Base-by-base conservation (phyloP, 345 rosid genomes). In the Bruguiera gymnorhiza region DNA sequence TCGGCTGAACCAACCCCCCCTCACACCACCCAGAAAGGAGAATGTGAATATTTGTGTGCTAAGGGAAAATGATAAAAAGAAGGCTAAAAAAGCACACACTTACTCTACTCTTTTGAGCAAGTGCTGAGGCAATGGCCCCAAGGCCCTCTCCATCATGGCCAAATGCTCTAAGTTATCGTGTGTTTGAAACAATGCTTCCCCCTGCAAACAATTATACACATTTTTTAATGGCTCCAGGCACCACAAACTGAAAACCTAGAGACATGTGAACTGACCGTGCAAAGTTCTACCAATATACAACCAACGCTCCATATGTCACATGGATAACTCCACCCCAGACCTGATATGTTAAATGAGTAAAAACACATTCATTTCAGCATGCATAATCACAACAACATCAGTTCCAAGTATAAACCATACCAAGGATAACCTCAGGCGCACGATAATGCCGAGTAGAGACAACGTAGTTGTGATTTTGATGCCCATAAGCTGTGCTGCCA, bases 261-360 rank as follows among this genome's bases (percentile, higher is more conserved):
- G 59, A 51, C 20, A 0, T 52, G 57, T 30, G 60, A 70, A 57
- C 72, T 31, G 79, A 88, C 91, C 43, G 93, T 82, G 87, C 90
- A 88, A 52, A 88, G 84, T 64, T 88, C 94, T 56, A 86, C 86
- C 69, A 88, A 80, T 67, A 86, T 86, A 71, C 93, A 88, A 50
- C 91, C 89, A 73, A 80, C 86, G 73, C 94, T 88, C 94, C 94
- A 88, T 63, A 85, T 64, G 62, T 85, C 91, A 78, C 91, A 88
- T 51, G 86, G 83, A 74, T 85, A 86, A 73, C 81, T 83, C 93
- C 93, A 88, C 29, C 89, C 87, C 32, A 88, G 83, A 63, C 90
- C 93, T 88, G 84, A 66, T 78, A 71, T 67, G 60, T 62, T 36
- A 26, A 71, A 60, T 19, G 71, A 58, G 63, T 62, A 74, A 46